phyloP scores from a whole-genome alignment of 129 eudicot species.

The Artemisia annua region DNA sequence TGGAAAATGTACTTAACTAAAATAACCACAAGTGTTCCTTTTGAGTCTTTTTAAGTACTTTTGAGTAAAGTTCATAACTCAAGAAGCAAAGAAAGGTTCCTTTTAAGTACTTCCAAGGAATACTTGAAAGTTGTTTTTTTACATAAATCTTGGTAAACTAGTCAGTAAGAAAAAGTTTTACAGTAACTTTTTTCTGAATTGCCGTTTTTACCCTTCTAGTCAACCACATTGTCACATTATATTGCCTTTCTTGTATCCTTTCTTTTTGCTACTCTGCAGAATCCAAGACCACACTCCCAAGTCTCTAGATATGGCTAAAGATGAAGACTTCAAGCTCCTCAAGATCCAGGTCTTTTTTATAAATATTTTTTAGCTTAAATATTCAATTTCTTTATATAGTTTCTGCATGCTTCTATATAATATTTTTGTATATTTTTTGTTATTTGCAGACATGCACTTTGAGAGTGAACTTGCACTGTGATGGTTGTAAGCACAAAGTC shows the following conservation, averaged over 20 bases:
- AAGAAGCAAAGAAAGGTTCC: constrained; percentile 17
- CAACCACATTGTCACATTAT: constrained; percentile 20
- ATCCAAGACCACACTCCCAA: constrained; percentile 31
- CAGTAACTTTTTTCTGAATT: background rate
- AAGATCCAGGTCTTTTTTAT: constrained; percentile 67
- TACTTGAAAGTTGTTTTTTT: background rate
- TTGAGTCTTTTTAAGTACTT: constrained; percentile 34
- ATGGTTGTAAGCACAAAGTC: constrained; percentile 55
- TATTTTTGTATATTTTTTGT: background rate
- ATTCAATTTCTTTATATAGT: background rate
- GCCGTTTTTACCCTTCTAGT: constrained; percentile 26
- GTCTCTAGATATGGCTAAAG: constrained; percentile 63
- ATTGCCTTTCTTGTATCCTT: constrained; percentile 30
- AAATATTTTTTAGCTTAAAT: background rate
- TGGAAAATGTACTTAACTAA: constrained; percentile 28
- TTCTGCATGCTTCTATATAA: background rate
- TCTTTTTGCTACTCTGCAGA: constrained; percentile 31
- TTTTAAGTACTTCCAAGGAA: constrained; percentile 21
- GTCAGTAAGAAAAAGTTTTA: constrained; percentile 2
- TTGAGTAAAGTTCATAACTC: constrained; percentile 33
- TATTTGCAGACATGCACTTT: constrained; percentile 32
- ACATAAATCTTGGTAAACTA: constrained; percentile 6
- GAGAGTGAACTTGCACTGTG: constrained; percentile 56
- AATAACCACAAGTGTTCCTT: constrained; percentile 29
- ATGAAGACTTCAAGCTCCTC: constrained; percentile 92